A percentile compares a stretch with the other conserved stretches of the same genome.
phyloP scores from a whole-genome alignment of 306 rosid genomes.

The Vachellia collinsii region DNA sequence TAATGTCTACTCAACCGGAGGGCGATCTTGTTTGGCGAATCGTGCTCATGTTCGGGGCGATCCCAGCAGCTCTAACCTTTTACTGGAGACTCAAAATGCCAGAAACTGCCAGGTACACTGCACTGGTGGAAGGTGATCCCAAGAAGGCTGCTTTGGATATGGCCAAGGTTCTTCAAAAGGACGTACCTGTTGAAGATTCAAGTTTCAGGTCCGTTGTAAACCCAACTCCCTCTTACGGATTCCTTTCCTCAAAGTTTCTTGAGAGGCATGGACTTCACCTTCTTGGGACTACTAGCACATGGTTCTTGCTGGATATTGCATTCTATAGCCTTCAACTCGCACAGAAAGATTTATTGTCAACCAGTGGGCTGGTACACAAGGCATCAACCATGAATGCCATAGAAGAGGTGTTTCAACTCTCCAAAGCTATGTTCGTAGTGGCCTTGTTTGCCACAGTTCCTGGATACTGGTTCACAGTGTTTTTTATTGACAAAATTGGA shows the following conservation, averaged over 20 bases:
- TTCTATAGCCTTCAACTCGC: conserved; percentile 62
- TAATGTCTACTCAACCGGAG: conserved; percentile 46
- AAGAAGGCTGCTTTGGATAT: conserved; percentile 57
- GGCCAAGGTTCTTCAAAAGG: conserved; percentile 59
- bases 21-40: conserved; percentile 73
- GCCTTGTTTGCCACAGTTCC: conserved; percentile 69
- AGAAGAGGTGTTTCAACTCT: conserved; percentile 61
- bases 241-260: conserved; percentile 55
- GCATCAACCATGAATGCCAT: conserved; percentile 64
- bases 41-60: conserved; percentile 67
- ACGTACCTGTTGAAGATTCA: conserved; percentile 23
- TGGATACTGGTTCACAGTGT: conserved; percentile 74
- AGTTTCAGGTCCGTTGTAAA: conserved; percentile 4
- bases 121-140: conserved; percentile 61
- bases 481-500: conserved; percentile 60
- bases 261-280: conserved; percentile 58
- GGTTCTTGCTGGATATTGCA: conserved; percentile 77
- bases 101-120: conserved; percentile 72
- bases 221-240: conserved; percentile 41
- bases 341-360: conserved; percentile 70
- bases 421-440: conserved; percentile 62
- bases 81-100: conserved; percentile 68
- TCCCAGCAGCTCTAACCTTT: conserved; percentile 57
- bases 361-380: conserved; percentile 56
- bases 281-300: conserved; percentile 61